Percentiles rank a stretch among this genome's conserved stretches.
phyloP scores from a whole-genome alignment of 2,329 filamentous ascomycete species.

The Proliferodiscus dingleyae region DNA sequence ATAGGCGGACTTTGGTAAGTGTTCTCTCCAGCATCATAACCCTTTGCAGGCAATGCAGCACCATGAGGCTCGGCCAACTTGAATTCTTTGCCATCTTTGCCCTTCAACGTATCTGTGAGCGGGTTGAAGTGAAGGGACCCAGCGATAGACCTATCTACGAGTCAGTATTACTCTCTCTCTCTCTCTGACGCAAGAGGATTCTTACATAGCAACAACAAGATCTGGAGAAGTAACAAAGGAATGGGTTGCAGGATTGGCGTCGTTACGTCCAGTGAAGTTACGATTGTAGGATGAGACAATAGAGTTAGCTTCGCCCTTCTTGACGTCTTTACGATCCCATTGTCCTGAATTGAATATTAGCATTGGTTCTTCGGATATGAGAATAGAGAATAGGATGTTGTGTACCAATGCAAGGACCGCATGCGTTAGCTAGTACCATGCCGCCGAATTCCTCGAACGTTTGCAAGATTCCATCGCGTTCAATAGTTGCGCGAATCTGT shows the following conservation, averaged over 20 bases:
- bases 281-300: conserved; percentile 99
- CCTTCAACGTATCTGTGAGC: conserved; percentile 84
- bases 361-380: not conserved
- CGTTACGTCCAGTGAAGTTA: conserved; percentile 98
- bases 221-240: conserved; percentile 90
- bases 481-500: conserved; percentile 92
- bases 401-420: conserved; percentile 43
- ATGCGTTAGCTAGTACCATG: conserved; percentile 91
- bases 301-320: conserved; percentile 93
- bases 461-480: conserved; percentile 79
- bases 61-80: conserved; percentile 75
- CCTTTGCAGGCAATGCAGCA: conserved; percentile 70
- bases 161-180: too few species aligned
- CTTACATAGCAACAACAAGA: conserved; percentile 71
- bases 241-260: conserved; percentile 91
- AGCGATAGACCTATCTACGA: conserved; percentile 53
- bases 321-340: conserved; percentile 90
- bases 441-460: conserved; percentile 97
- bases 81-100: conserved; percentile 96
- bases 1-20: conserved; percentile 93
- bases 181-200: too few species aligned
- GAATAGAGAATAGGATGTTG: not conserved
- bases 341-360: too few species aligned
- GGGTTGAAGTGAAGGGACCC: conserved; percentile 92
- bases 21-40: conserved; percentile 87